phyloP scores from a whole-genome alignment of 2,329 filamentous ascomycete genomes.

The Stachybotrys chartarum region DNA sequence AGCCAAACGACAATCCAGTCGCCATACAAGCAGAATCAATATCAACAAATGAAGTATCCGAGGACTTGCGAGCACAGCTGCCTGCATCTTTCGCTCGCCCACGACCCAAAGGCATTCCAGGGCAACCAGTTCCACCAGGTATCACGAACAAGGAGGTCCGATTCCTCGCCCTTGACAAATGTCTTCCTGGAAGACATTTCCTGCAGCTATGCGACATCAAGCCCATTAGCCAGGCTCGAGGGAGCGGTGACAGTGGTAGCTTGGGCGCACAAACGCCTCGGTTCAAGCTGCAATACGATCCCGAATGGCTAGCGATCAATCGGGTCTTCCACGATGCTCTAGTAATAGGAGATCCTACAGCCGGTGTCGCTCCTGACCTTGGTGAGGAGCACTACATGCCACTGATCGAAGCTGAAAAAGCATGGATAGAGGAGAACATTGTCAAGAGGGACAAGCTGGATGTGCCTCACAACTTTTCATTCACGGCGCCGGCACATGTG shows the following conservation, averaged over 20 bases:
- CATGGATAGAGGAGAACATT: conserved; percentile 78
- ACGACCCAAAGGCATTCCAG: conserved; percentile 34
- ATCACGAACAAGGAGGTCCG: conserved; percentile 75
- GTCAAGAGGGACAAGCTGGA: conserved; percentile 52
- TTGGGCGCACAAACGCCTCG: conserved; percentile 24
- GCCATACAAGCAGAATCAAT: conserved; percentile 1
- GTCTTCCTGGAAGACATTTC: conserved; percentile 70
- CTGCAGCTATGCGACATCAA: conserved; percentile 67
- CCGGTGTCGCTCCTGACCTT: conserved; percentile 48
- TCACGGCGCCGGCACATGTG: conserved; percentile 68
- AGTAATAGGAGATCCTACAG: conserved; percentile 51
- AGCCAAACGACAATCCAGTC: conserved; percentile 6
- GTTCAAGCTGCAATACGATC: conserved; percentile 70
- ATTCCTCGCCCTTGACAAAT: conserved; percentile 91
- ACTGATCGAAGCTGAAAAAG: conserved; percentile 60
- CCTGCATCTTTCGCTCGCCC: conserved; percentile 63
- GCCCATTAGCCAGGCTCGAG: conserved; percentile 29
- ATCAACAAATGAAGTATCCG: conserved; percentile 36
- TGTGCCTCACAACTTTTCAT: conserved; percentile 71
- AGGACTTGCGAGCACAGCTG: conserved; percentile 64
- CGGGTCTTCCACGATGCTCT: conserved; percentile 68
- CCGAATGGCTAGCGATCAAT: conserved; percentile 92
- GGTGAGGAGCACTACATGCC: conserved; percentile 62
- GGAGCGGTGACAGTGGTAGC: background rate
- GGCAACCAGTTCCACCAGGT: conserved; percentile 57